Base-by-base conservation (phyloP, 2,329 filamentous ascomycete species). In the Rhytidhysteron rufulum region DNA sequence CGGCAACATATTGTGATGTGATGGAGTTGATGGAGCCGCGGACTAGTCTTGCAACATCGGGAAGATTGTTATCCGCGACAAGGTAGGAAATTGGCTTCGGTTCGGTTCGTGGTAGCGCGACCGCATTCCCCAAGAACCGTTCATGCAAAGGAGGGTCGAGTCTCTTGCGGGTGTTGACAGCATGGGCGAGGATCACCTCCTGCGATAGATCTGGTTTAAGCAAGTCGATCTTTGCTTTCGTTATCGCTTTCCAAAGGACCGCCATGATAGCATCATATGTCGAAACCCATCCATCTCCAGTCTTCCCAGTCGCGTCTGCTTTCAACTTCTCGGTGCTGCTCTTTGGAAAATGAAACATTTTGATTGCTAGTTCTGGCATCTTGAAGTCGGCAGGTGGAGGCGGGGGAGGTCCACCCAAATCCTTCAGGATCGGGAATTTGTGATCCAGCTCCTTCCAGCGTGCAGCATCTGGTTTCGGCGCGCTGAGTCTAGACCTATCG, bases 231-330 rank as follows among this genome's bases (percentile, higher is more conserved):
- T 53, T 50, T 24, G 54, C 45, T 2, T 47, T 50, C 11, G 47
- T 48, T 11, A 54, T 44, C 13, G 41, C 39, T 22, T 46, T 47
- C 54, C 54, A 58, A 22, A 57, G 37, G n/a, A 55, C 20, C 1
- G 48, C 50, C 25, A 57, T 45, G 17, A 58, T 46, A 19, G 50
- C 46, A 40, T 58, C 55, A 43, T 57, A 58, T 3, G 51, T 57
- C n/a, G 50, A 54, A 8, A 57, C 45, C 49, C 48, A 57, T 11
- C 31, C 34, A 21, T 40, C 39, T 11, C 18, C 29, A 6, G 32
- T 30, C 3, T 37, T 22, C 7, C 22, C 34, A 20, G 30, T 34
- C 5, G 45, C 40, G 11, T 47, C 40, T 6, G 21, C 31, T 42
- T 57, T 57, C 21, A 57, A 47, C 39, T 34, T 24, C 18, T 43